Conservation (phyloP, 768 basidiomycete species). For the Candolleomyces aberdarensis region DNA sequence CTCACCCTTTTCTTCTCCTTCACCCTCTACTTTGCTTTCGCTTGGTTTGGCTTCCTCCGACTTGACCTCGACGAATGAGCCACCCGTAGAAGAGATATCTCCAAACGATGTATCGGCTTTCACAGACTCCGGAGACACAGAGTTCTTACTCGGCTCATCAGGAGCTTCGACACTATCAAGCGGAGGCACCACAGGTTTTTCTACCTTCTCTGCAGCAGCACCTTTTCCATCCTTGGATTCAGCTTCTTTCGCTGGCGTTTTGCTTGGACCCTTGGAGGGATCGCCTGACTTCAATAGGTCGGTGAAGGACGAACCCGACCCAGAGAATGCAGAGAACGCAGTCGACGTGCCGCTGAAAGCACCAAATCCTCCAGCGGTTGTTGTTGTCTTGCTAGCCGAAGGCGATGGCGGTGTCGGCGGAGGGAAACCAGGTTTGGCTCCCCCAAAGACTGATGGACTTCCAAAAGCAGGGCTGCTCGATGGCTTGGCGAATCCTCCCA, state of each 20-base stretch:
- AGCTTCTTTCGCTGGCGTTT: slow-evolving; percentile 5
- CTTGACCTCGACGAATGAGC: slow-evolving; percentile 23
- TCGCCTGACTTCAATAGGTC: slow-evolving; percentile 50
- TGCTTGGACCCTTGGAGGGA: slow-evolving; percentile 22
- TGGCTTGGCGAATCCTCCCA: slow-evolving; percentile 13
- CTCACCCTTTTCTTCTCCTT: slow-evolving; percentile 18
- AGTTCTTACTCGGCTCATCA: not conserved
- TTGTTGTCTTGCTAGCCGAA: slow-evolving; percentile 11
- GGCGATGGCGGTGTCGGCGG: slow-evolving; percentile 25
- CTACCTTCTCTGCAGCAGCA: slow-evolving; percentile 5
- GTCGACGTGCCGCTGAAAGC: slow-evolving; percentile 44
- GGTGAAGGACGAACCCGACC: slow-evolving; percentile 47
- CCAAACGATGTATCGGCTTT: not conserved
- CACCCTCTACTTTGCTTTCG: slow-evolving; percentile 5
- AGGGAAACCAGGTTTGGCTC: slow-evolving; percentile 14
- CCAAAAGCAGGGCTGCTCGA: slow-evolving; percentile 17
- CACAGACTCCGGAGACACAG: slow-evolving; percentile 1
- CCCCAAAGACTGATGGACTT: slow-evolving; percentile 19
- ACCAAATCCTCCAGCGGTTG: slow-evolving; percentile 41
- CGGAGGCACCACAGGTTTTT: not conserved
- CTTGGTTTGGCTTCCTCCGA: slow-evolving; percentile 1
- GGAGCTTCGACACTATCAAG: not conserved
- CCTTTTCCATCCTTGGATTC: not conserved
- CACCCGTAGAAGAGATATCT: slow-evolving; percentile 17
- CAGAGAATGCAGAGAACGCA: slow-evolving; percentile 41